Conservation (phyloP, 2,329 filamentous ascomycete genomes). For the Cryphonectria nitschkei region DNA sequence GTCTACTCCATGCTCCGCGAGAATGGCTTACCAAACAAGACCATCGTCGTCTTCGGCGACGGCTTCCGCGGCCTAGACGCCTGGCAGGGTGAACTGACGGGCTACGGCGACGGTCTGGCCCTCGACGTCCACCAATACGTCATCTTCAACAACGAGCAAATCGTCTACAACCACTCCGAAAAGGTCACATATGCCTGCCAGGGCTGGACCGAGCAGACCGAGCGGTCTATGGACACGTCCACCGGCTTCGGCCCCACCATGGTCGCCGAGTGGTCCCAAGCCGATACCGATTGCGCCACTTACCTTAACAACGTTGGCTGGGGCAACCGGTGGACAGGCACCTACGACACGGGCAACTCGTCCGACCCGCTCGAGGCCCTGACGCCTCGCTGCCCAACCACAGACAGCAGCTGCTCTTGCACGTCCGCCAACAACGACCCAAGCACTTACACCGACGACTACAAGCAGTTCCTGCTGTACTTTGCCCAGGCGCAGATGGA, state of each 20-base stretch:
- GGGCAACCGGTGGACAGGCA: slow-evolving; percentile 92
- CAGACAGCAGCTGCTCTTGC: slow-evolving; percentile 71
- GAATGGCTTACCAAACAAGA: slow-evolving; percentile 70
- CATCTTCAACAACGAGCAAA: slow-evolving; percentile 91
- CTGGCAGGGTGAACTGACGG: slow-evolving; percentile 83
- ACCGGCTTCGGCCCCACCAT: slow-evolving; percentile 92
- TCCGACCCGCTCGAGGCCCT: slow-evolving; percentile 59
- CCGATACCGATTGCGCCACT: slow-evolving; percentile 89
- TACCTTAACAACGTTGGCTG: slow-evolving; percentile 88
- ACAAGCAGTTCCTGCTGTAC: slow-evolving; percentile 84
- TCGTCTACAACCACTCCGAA: slow-evolving; percentile 77
- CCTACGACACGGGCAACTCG: slow-evolving; percentile 69
- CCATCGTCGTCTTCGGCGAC: slow-evolving; percentile 84
- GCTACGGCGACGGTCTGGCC: slow-evolving; percentile 69
- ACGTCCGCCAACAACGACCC: slow-evolving; percentile 74
- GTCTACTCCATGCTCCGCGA: slow-evolving; percentile 73
- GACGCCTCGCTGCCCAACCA: slow-evolving; percentile 73
- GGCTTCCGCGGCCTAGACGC: slow-evolving; percentile 90
- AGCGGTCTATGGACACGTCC: slow-evolving; percentile 69
- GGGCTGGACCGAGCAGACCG: slow-evolving; percentile 82
- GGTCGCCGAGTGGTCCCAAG: slow-evolving; percentile 96
- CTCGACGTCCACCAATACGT: slow-evolving; percentile 99
- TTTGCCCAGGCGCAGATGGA: slow-evolving; percentile 97
- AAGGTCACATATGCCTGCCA: slow-evolving; percentile 88
- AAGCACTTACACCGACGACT: slow-evolving; percentile 66